A percentile compares a stretch with the other conserved stretches of the same genome.
Evolutionary conservation across 2,329 filamentous ascomycete genomes (phyloP).

Genomic region (Macrophomina pseudophaseolina): DNA sequence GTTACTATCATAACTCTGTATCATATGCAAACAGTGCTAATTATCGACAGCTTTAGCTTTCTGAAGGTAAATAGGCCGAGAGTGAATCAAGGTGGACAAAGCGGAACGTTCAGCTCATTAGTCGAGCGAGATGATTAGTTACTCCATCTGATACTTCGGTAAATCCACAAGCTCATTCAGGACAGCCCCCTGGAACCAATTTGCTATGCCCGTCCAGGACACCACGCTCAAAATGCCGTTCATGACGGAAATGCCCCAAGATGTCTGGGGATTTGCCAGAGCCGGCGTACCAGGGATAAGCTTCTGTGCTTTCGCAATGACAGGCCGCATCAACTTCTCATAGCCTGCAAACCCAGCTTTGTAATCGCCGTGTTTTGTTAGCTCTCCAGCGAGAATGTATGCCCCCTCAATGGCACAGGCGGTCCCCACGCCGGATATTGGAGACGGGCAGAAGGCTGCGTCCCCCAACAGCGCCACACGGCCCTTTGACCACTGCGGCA

Average conservation of each 20-base stretch:
- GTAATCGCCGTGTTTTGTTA: conserved; percentile 34
- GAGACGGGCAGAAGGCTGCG: conserved; percentile 46
- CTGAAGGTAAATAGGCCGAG: too few relatives aligned
- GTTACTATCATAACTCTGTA: too few relatives aligned
- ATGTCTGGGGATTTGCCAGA: conserved; percentile 35
- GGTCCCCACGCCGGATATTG: conserved; percentile 38
- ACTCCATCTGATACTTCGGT: not conserved
- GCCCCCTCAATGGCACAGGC: conserved; percentile 45
- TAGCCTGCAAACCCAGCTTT: conserved; percentile 35
- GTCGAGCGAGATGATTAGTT: too few relatives aligned
- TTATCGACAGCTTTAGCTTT: too few relatives aligned
- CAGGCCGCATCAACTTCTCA: conserved; percentile 32
- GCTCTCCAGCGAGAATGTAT: conserved; percentile 47
- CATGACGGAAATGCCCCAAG: conserved; percentile 33
- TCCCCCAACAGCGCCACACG: conserved; percentile 47
- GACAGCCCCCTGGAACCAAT: not conserved
- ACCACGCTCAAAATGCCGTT: conserved; percentile 30
- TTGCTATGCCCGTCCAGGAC: not conserved
- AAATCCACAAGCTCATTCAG: not conserved
- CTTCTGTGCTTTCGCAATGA: conserved; percentile 35
- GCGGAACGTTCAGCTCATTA: too few relatives aligned
- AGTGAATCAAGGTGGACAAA: too few relatives aligned
- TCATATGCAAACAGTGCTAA: too few relatives aligned
- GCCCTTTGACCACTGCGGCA: conserved; percentile 42
- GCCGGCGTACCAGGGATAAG: conserved; percentile 36